Evolutionary conservation across 2,329 filamentous ascomycete species (phyloP).

Genomic region (Capronia coronata): DNA sequence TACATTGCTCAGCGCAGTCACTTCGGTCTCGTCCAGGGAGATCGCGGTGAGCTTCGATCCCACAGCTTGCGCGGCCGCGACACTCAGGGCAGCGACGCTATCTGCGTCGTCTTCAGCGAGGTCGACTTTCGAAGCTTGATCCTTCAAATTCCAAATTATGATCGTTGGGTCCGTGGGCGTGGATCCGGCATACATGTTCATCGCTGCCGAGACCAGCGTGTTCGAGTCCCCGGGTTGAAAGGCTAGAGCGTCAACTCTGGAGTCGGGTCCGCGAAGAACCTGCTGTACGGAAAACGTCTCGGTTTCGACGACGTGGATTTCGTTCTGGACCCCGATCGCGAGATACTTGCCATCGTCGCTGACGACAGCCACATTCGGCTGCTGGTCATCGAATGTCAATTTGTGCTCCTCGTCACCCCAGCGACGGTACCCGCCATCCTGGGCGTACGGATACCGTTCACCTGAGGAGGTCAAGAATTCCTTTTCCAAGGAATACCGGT

Average conservation of each 20-base stretch:
- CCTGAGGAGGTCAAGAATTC: conserved; percentile 1
- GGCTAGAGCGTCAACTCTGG: conserved; percentile 2
- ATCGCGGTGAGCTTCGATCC: not conserved
- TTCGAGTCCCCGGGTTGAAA: conserved; percentile 1
- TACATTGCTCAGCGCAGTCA: not conserved
- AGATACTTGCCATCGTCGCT: conserved; percentile 9
- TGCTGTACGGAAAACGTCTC: not conserved
- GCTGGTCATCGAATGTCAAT: not conserved
- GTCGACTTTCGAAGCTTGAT: conserved; percentile 1
- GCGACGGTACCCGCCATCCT: not conserved
- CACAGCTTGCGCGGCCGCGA: not conserved
- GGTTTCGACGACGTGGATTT: conserved; percentile 4
- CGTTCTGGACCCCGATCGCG: conserved; percentile 6
- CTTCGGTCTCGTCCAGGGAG: not conserved
- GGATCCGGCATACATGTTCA: not conserved
- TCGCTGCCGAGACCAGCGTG: conserved; percentile 1
- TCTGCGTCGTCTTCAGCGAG: not conserved
- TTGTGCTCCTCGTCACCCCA: conserved; percentile 5
- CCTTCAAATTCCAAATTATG: not conserved
- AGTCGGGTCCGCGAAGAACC: not conserved
- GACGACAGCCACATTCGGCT: conserved; percentile 4
- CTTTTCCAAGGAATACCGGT: not conserved
- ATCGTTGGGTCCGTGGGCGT: not conserved
- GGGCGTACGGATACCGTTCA: not conserved
- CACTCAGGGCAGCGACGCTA: not conserved